A percentile compares a stretch with the other conserved stretches of the same genome.
These are phyloP conservation scores for Blepharisma undulans DNA, from an alignment of 169 alveolate genomes.

Conservation along the genomic window DNA sequence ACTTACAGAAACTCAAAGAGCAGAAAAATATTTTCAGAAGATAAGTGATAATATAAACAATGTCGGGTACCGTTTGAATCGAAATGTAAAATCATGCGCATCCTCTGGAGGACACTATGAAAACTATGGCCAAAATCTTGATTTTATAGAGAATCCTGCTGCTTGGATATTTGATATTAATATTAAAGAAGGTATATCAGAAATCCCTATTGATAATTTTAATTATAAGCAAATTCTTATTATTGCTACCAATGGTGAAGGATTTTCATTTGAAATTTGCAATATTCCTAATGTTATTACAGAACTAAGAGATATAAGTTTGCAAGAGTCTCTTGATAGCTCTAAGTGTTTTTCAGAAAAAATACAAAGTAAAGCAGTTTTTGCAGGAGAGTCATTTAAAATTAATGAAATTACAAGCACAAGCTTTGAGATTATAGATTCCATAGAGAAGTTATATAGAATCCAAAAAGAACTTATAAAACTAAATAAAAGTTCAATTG, in stretches of 20 bases:
- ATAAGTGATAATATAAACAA: too few relatives aligned
- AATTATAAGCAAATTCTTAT: background rate
- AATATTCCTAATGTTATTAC: background rate
- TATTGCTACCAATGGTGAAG: background rate
- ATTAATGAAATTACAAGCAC: too few relatives aligned
- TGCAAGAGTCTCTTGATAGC: too few relatives aligned
- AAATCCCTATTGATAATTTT: background rate
- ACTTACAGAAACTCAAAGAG: constrained; percentile 43
- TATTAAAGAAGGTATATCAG: too few relatives aligned
- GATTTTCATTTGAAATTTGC: too few relatives aligned
- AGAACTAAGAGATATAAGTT: background rate
- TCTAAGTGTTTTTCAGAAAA: background rate
- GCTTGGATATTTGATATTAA: background rate
- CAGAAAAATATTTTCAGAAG: constrained; percentile 1
- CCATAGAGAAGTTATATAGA: background rate
- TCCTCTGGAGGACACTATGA: too few relatives aligned
- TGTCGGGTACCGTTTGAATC: too few relatives aligned
- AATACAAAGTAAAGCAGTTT: background rate
- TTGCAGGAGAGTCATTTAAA: background rate
- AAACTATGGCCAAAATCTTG: background rate
- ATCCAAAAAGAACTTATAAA: background rate
- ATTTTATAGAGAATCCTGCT: background rate
- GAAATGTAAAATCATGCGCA: too few relatives aligned
- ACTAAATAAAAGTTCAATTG: too few relatives aligned
- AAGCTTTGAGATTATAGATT: background rate